Evolutionary conservation across 2,329 filamentous ascomycete species (phyloP).

Genomic region (Pleoardoris graminearum): DNA sequence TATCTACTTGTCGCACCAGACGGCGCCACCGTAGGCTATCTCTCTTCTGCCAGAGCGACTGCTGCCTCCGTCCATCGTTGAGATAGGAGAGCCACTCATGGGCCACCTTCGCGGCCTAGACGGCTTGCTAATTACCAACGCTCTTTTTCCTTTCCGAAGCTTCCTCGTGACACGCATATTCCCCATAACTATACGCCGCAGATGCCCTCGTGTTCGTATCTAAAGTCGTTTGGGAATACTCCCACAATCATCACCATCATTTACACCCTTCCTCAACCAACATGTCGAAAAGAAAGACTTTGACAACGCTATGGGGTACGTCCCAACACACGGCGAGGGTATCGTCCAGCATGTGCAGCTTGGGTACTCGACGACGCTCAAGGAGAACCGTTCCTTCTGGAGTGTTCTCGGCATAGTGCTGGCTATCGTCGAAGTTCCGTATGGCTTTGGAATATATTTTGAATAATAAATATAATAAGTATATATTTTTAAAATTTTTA

Average conservation of each 20-base stretch:
- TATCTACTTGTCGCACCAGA: slow-evolving; percentile 1
- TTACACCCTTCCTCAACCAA: neutral
- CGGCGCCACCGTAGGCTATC: neutral
- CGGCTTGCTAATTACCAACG: neutral
- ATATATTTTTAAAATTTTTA: no score
- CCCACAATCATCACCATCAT: neutral
- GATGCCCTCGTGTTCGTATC: neutral
- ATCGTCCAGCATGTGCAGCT: slow-evolving; percentile 1
- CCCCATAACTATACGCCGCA: neutral
- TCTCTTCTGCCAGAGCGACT: neutral
- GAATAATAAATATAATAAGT: no score
- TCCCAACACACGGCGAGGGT: neutral
- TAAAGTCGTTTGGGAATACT: neutral
- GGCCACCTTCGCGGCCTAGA: neutral
- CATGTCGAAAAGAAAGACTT: slow-evolving; percentile 1
- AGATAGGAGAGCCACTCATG: neutral
- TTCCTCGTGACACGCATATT: neutral
- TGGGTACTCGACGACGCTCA: slow-evolving; percentile 2
- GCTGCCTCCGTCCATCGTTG: neutral
- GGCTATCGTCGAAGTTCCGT: slow-evolving; percentile 1
- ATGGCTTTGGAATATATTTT: slow-evolving; percentile 3
- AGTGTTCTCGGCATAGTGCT: slow-evolving; percentile 2
- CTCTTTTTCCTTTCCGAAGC: neutral
- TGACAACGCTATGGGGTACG: neutral
- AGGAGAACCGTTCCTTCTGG: slow-evolving; percentile 2